Evolutionary conservation across 768 basidiomycete species (phyloP).

Genomic region (Suillus decipiens): DNA sequence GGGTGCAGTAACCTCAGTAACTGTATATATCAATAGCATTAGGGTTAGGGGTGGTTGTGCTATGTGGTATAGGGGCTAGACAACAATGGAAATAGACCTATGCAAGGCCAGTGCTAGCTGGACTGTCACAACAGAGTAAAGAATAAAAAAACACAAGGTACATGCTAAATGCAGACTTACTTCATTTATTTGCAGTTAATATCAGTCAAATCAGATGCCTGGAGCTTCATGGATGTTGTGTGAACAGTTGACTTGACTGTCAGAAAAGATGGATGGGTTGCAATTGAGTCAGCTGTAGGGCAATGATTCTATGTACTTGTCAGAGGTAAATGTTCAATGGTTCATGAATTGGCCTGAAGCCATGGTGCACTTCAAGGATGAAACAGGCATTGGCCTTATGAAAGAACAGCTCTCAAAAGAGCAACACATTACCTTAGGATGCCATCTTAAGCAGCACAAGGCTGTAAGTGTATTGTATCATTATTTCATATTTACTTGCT

Average conservation of each 20-base stretch:
- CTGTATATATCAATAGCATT: too few relatives aligned
- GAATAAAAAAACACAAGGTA: background rate
- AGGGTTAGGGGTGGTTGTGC: too few relatives aligned
- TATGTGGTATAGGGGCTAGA: too few relatives aligned
- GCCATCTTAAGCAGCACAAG: background rate
- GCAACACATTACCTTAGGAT: background rate
- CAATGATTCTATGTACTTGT: background rate
- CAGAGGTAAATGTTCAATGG: background rate
- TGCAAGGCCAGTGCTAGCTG: too few relatives aligned
- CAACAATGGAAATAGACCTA: too few relatives aligned
- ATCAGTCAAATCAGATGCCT: background rate
- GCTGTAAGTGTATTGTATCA: background rate
- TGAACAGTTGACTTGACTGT: background rate
- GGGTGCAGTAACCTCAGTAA: too few relatives aligned
- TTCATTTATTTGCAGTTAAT: background rate
- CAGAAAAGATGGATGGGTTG: slow-evolving; percentile 2
- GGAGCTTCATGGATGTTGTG: background rate
- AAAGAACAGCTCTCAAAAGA: slow-evolving; percentile 5
- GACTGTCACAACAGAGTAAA: too few relatives aligned
- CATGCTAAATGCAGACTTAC: background rate
- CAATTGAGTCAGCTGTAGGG: background rate
- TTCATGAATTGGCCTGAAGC: background rate
- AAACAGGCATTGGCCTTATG: background rate
- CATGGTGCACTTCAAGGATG: background rate
- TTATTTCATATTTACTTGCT: background rate